Evolutionary conservation across 768 basidiomycete genomes (phyloP), one percentile per base, ranked within the genome.

Genomic region (Mycena floridula): DNA sequence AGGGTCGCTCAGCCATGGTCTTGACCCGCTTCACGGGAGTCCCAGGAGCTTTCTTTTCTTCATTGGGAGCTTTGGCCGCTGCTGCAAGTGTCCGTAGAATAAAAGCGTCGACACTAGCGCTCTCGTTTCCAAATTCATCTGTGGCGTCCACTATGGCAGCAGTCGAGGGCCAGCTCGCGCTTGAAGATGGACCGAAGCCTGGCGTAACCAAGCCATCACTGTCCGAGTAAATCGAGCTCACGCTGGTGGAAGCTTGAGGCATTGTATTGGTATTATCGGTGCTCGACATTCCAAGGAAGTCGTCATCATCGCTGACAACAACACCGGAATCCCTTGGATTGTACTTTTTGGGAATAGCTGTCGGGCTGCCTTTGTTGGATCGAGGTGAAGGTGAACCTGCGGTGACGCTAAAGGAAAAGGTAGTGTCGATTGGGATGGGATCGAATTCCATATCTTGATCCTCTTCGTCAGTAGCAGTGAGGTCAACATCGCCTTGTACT

Each of bases 11-110:
- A 23, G 70, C 67, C 26, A 82, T 64, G 18, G 77, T 80, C 62
- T 82, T 82, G 46, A 70, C 60, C 56, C 73, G 80, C 71, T 90
- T 90, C n/a, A 88, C 84, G 1, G 88, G 88, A 12, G 88, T 90
- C 0, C 84, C 86, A 1, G 88, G 88, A 5, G 78, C 76, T 45
- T 72, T 81, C 70, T 86, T 89, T 15, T 59, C 48, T 16, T 55
- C 65, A 4, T 54, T 57, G 24, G 68, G 62, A 3, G 68, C 69
- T 48, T 80, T 83, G 12, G 74, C 68, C 9, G 77, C 78, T 3
- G 75, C 70, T 5, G 74, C 74, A 11, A 90, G 73, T 2, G 82
- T 82, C 23, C 78, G 77, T 53, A 82, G 63, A 50, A 90, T 89
- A 60, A 89, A 89, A 3, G 74, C 76, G 43, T 89, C 83, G 1